Conservation (phyloP, 2,329 filamentous ascomycete genomes). For the Elsinoe arachidis region DNA sequence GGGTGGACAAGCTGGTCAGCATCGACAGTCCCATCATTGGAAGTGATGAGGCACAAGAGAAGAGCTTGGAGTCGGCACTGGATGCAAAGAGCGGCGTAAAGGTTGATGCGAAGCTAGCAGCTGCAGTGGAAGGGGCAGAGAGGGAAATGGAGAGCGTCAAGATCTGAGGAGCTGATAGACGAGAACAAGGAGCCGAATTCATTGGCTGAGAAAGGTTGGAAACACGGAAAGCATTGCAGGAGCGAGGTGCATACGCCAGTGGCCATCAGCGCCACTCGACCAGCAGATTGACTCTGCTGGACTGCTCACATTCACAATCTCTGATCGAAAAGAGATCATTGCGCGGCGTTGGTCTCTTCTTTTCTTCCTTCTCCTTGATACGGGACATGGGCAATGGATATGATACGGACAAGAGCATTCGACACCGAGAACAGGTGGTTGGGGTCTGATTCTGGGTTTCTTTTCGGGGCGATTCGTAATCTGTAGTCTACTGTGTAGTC, state of each 20-base stretch:
- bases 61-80: background rate
- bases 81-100: background rate
- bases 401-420: background rate
- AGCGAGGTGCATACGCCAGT: background rate
- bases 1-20: slow-evolving; percentile 7
- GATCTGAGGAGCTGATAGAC: background rate
- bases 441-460: background rate
- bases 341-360: background rate
- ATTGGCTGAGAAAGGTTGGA: background rate
- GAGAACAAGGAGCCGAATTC: background rate
- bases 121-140: background rate
- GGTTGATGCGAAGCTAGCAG: background rate
- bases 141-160: slow-evolving; percentile 1
- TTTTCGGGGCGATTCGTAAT: background rate
- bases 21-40: slow-evolving; percentile 13
- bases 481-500: background rate
- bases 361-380: background rate
- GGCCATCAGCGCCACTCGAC: slow-evolving; percentile 2
- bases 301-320: background rate
- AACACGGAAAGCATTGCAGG: background rate
- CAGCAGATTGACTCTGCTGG: background rate
- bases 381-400: background rate
- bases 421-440: background rate
- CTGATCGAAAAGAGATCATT: background rate
- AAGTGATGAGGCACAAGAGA: slow-evolving; percentile 12